phyloP scores from a whole-genome alignment of 129 eudicot species.

The Centaurea solstitialis region DNA sequence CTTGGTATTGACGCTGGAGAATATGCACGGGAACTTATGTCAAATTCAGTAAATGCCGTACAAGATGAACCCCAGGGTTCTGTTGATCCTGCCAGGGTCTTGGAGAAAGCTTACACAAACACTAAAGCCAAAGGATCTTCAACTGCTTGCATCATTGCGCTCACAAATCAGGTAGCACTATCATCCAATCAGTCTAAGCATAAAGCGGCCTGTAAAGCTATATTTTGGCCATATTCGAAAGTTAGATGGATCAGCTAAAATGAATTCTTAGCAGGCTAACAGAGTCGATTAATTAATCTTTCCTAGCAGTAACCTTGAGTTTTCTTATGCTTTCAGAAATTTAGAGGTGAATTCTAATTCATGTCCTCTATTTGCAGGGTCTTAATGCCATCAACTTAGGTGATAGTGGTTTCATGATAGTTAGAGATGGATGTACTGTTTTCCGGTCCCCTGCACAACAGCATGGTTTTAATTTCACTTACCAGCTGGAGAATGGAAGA shows the following conservation, averaged over 20 bases:
- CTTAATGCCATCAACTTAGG: conserved; percentile 88
- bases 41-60: conserved; percentile 75
- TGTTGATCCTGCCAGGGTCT: conserved; percentile 83
- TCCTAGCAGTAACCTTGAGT: neutral
- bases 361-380: conserved; percentile 49
- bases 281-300: too few relatives aligned
- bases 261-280: too few relatives aligned
- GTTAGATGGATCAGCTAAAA: too few relatives aligned
- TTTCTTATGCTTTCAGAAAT: neutral
- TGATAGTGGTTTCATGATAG: conserved; percentile 93
- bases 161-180: conserved; percentile 68
- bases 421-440: conserved; percentile 87
- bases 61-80: conserved; percentile 88
- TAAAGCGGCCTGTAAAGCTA: too few relatives aligned
- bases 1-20: conserved; percentile 81
- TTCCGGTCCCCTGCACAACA: conserved; percentile 91
- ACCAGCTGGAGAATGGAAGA: conserved; percentile 80
- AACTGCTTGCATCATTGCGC: conserved; percentile 91
- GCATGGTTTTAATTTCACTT: conserved; percentile 90
- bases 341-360: neutral
- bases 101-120: conserved; percentile 84
- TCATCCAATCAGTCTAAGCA: neutral
- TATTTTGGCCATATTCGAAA: too few relatives aligned
- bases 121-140: conserved; percentile 90
- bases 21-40: conserved; percentile 93